These are phyloP conservation scores for Backusella westeae DNA, from an alignment of 192 early-diverging fungal genomes.

Conservation along the genomic window DNA sequence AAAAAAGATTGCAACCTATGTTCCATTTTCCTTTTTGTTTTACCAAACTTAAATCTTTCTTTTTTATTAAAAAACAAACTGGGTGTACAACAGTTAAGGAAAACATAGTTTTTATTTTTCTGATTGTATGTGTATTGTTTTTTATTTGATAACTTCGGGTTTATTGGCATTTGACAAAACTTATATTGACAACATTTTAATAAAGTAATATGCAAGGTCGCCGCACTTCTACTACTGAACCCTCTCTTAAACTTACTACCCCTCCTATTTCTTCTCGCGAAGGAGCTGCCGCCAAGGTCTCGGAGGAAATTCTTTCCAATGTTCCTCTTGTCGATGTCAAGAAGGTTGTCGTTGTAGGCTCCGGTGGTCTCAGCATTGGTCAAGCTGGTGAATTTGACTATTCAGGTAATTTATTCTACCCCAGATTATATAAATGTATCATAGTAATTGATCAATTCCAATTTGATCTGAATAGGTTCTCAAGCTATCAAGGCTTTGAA, in stretches of 20 bases:
- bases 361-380: conserved; percentile 92
- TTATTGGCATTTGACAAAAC: conserved; percentile 33
- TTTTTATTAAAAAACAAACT: conserved; percentile 5
- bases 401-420: conserved; percentile 61
- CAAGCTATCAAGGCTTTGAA: conserved; percentile 97
- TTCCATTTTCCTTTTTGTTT: conserved; percentile 7
- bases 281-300: conserved; percentile 37
- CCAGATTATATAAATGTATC: background rate
- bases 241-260: conserved; percentile 13
- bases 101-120: conserved; percentile 7
- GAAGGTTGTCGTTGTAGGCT: conserved; percentile 94
- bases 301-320: conserved; percentile 46
- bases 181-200: conserved; percentile 37
- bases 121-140: conserved; percentile 32
- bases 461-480: conserved; percentile 56
- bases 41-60: conserved; percentile 8
- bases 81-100: background rate
- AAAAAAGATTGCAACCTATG: background rate
- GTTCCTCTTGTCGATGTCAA: conserved; percentile 62
- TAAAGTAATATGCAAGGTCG: conserved; percentile 28
- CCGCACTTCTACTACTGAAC: background rate
- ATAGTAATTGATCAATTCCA: background rate
- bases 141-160: conserved; percentile 37
- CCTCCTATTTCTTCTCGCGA: conserved; percentile 13
- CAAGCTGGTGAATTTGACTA: conserved; percentile 99